phyloP scores from a whole-genome alignment of 2,329 filamentous ascomycete genomes.

The Gliomastix tumulicola region DNA sequence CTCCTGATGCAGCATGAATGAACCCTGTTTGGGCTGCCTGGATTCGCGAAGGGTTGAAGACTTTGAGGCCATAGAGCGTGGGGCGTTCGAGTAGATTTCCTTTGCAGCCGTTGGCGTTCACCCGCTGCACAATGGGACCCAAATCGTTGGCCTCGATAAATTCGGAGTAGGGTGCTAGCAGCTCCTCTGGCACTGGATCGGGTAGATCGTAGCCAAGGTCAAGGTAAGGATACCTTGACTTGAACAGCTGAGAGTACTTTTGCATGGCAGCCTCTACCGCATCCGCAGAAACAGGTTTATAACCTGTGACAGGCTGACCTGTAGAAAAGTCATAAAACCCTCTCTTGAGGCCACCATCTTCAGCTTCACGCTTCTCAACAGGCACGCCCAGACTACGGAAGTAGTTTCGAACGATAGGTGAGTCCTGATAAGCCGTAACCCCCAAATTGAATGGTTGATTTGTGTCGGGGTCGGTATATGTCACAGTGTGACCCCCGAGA shows the following conservation, averaged over 20 bases:
- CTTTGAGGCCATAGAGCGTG: background rate
- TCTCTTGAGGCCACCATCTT: no score
- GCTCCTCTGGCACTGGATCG: conserved; percentile 33
- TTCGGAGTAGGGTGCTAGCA: conserved; percentile 31
- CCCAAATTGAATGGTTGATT: background rate
- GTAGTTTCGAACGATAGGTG: background rate
- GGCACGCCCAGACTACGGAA: background rate
- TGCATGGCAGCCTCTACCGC: background rate
- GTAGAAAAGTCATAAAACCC: background rate
- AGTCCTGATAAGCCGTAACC: background rate
- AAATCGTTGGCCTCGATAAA: conserved; percentile 22
- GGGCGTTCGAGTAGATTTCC: background rate
- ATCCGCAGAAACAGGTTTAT: background rate
- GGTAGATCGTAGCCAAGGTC: conserved; percentile 22
- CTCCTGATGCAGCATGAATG: background rate
- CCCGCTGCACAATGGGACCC: background rate
- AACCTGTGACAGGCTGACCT: background rate
- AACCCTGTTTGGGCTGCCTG: background rate
- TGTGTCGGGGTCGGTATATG: background rate
- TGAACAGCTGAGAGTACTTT: background rate
- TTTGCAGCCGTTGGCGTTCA: background rate
- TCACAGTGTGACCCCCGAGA: conserved; percentile 9
- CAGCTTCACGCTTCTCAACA: no score
- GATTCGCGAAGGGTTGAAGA: background rate
- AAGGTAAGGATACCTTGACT: background rate